These are phyloP conservation scores for Collybiopsis confluens DNA, from an alignment of 768 basidiomycete species.

Conservation along the genomic window DNA sequence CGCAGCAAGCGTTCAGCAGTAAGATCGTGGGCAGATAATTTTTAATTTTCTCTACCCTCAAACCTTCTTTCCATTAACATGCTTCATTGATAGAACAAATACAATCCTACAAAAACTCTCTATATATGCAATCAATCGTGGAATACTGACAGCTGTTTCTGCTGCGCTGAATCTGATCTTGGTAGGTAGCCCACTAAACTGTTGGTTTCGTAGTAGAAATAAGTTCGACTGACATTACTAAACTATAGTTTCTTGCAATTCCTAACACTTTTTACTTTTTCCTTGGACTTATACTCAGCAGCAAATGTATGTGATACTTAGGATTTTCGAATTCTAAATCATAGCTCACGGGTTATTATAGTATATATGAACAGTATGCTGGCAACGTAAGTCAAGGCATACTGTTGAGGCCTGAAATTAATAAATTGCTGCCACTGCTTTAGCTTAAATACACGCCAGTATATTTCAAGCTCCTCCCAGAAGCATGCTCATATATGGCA, in stretches of 20 bases:
- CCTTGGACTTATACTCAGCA: conserved; percentile 17
- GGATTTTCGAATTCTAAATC: neutral
- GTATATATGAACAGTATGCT: conserved; percentile 13
- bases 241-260: conserved; percentile 13
- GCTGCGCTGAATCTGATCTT: conserved; percentile 17
- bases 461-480: too few relatives aligned
- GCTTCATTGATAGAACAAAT: conserved; percentile 14
- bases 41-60: too few relatives aligned
- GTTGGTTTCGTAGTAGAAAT: neutral
- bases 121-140: conserved; percentile 19
- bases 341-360: neutral
- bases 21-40: too few relatives aligned
- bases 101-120: conserved; percentile 16
- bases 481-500: too few relatives aligned
- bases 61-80: too few relatives aligned
- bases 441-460: neutral
- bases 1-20: too few relatives aligned
- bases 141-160: conserved; percentile 15
- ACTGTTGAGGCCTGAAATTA: too few relatives aligned
- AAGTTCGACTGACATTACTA: neutral
- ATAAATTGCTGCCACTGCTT: too few relatives aligned
- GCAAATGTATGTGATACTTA: conserved; percentile 14
- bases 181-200: too few relatives aligned
- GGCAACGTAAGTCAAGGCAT: neutral
- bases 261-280: conserved; percentile 19